Evolutionary conservation across 805 yeast species (phyloP).

Genomic region (Gaillardinia entomophila): DNA sequence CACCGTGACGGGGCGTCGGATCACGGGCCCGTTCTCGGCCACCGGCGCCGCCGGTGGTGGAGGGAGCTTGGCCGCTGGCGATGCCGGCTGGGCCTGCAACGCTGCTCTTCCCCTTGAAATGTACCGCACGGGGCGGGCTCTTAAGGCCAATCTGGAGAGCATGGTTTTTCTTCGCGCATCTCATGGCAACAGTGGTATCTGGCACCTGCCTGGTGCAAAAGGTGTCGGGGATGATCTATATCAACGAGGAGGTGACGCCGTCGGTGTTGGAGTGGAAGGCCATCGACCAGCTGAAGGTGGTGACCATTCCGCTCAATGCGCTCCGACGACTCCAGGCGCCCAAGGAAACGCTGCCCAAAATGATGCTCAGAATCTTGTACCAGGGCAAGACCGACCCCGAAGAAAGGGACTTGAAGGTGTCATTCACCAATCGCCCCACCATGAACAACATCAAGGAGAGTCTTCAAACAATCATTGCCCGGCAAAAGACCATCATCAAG

Average conservation of each 20-base stretch:
- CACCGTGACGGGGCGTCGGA: slow-evolving; percentile 48
- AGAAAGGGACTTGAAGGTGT: slow-evolving; percentile 35
- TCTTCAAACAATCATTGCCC: slow-evolving; percentile 61
- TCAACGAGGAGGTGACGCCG: slow-evolving; percentile 52
- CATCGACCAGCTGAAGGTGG: slow-evolving; percentile 38
- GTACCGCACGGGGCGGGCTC: no score
- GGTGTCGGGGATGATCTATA: slow-evolving; percentile 49
- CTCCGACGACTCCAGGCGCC: slow-evolving; percentile 59
- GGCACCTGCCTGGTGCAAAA: slow-evolving; percentile 55
- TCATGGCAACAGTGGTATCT: no score
- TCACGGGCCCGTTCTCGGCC: not conserved
- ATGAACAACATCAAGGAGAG: slow-evolving; percentile 71
- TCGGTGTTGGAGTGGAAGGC: slow-evolving; percentile 54
- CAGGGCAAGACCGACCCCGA: slow-evolving; percentile 29
- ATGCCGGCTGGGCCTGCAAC: no score
- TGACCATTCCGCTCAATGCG: slow-evolving; percentile 30
- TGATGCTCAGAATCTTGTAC: slow-evolving; percentile 57
- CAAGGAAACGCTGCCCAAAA: slow-evolving; percentile 57
- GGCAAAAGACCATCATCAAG: slow-evolving; percentile 51
- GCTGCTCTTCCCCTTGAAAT: no score
- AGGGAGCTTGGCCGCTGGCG: no score
- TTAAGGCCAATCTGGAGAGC: no score
- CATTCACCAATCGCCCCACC: slow-evolving; percentile 65
- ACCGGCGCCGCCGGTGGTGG: slow-evolving; percentile 1
- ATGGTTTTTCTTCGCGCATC: no score